phyloP scores from a whole-genome alignment of 2,329 filamentous ascomycete species.

The Aspergillus sergii region DNA sequence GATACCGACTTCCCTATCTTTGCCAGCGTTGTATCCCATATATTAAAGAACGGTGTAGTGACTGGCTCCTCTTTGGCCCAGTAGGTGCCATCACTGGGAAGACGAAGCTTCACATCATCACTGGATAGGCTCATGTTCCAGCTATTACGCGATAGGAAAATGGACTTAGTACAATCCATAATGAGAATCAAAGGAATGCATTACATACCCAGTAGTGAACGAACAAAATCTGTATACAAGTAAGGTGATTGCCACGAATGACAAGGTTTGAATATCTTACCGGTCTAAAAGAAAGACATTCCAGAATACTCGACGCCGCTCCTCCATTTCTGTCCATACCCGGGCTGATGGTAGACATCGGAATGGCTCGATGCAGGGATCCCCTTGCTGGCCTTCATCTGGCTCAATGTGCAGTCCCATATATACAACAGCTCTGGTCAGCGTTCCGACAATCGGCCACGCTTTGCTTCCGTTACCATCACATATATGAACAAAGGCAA shows the following conservation, averaged over 20 bases:
- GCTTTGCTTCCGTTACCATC: slow-evolving; percentile 32
- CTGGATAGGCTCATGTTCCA: slow-evolving; percentile 42
- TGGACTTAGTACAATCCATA: background rate
- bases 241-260: background rate
- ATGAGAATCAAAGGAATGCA: background rate
- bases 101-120: slow-evolving; percentile 40
- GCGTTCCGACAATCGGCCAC: slow-evolving; percentile 42
- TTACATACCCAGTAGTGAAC: background rate
- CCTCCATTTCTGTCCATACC: slow-evolving; percentile 42
- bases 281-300: slow-evolving; percentile 45
- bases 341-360: slow-evolving; percentile 30
- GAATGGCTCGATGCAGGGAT: slow-evolving; percentile 31
- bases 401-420: slow-evolving; percentile 39
- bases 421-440: slow-evolving; percentile 43
- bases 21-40: slow-evolving; percentile 47
- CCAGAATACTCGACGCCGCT: slow-evolving; percentile 47
- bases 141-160: background rate
- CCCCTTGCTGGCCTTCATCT: slow-evolving; percentile 25
- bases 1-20: slow-evolving; percentile 45
- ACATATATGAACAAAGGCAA: slow-evolving; percentile 41
- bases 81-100: slow-evolving; percentile 46
- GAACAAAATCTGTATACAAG: background rate
- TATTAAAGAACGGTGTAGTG: slow-evolving; percentile 48
- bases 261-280: slow-evolving; percentile 12
- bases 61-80: slow-evolving; percentile 47